Evolutionary conservation across 306 rosid genomes (phyloP), one percentile per base, ranked within the genome.

Genomic region (Cajanus cajan): DNA sequence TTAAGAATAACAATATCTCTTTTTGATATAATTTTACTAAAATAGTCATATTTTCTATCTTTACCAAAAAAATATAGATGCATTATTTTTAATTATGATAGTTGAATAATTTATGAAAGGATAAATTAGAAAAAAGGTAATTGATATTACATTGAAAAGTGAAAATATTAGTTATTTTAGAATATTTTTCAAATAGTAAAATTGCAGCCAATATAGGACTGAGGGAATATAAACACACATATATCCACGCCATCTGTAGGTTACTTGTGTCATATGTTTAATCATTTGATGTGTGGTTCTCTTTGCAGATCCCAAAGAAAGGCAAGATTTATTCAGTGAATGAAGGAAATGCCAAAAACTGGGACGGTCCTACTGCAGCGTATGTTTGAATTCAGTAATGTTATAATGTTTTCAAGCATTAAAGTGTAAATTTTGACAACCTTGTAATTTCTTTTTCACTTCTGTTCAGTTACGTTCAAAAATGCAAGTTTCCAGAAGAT

Each of bases 291-390:
- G 63, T 43, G 57, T 78, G 57, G 59, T 51, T 84, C 59, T 78
- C 78, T 69, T 7, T 22, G 21, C 80, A 95, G 99, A 89, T 95
- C 78, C 99, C 98, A 19, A 85, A 85, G 83, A 90, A 90, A 72
- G 99, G 99, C 74, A 95, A 90, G 75, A 95, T 95, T 61, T 95
- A 95, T 85, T 95, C 99, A 2, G 99, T 93, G 73, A 95, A 95
- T 83, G 99, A 95, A 89, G 99, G 99, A 83, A 95, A 95, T 85
- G 99, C 98, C 18, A 93, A 89, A 84, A 93, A 95, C 76, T 95
- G 99, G 99, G 99, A 95, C 66, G 85, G 86, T 74, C 97, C 99
- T 24, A 95, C 98, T 3, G 80, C 96, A 39, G 74, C 87, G 97
- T 95, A 86, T 31, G 89, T 64, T 48, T 59, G 81, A 59, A 68